These are phyloP conservation scores for Halenospora varia DNA, from an alignment of 495 filamentous ascomycete species.

Conservation along the genomic window DNA sequence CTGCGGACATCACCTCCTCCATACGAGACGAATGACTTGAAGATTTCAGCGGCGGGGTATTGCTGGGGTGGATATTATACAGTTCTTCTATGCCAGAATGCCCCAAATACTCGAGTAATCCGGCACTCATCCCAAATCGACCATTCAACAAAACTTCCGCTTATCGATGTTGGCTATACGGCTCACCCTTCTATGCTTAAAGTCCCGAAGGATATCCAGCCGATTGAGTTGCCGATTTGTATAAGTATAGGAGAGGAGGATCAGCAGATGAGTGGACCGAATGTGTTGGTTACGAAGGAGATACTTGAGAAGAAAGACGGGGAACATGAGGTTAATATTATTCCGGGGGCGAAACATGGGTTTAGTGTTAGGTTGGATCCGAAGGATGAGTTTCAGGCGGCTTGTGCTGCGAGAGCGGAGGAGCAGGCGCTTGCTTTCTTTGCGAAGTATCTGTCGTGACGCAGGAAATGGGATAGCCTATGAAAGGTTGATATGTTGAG, in stretches of 20 bases:
- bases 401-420: constrained; percentile 41
- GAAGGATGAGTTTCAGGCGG: constrained; percentile 38
- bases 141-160: constrained; percentile 11
- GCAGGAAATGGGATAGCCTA: too few relatives aligned
- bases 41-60: constrained; percentile 49
- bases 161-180: constrained; percentile 48
- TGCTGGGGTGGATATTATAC: constrained; percentile 58
- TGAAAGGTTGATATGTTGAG: too few relatives aligned
- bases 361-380: constrained; percentile 54
- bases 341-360: constrained; percentile 55
- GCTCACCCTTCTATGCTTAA: constrained; percentile 49
- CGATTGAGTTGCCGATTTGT: constrained; percentile 46
- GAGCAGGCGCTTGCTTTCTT: constrained; percentile 54
- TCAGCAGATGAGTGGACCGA: constrained; percentile 30
- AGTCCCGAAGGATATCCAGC: constrained; percentile 51
- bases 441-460: too few relatives aligned
- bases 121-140: not conserved
- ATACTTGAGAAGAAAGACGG: constrained; percentile 42
- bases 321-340: constrained; percentile 44
- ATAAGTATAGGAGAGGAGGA: constrained; percentile 54
- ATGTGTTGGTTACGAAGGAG: constrained; percentile 41
- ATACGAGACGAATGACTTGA: constrained; percentile 10
- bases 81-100: constrained; percentile 36
- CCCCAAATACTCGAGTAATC: not conserved
- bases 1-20: constrained; percentile 29